These are phyloP conservation scores for Tricholoma matsutake DNA, from an alignment of 768 basidiomycete genomes.

Conservation along the genomic window DNA sequence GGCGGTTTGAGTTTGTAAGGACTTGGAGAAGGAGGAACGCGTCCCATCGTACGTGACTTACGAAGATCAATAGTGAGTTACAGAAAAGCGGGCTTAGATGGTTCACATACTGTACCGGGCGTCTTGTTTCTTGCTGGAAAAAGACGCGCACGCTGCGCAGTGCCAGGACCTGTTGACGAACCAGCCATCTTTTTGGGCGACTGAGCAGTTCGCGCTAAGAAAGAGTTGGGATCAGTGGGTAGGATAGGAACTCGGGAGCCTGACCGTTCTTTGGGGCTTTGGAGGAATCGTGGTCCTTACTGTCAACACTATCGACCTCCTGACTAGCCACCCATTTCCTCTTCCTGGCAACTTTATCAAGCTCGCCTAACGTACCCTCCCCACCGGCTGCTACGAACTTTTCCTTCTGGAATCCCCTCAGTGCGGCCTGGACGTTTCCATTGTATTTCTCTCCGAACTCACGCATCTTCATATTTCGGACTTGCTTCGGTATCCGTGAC, in stretches of 20 bases:
- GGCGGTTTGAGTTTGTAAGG: slow-evolving; percentile 46
- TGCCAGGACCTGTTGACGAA: slow-evolving; percentile 50
- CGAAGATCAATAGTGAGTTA: not conserved
- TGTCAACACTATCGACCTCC: slow-evolving; percentile 43
- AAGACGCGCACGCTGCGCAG: slow-evolving; percentile 45
- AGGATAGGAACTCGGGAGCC: slow-evolving; percentile 12
- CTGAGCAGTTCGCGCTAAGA: slow-evolving; percentile 27
- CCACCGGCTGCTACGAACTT: slow-evolving; percentile 49
- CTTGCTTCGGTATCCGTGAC: slow-evolving; percentile 69
- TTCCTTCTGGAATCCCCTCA: slow-evolving; percentile 67
- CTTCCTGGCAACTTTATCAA: slow-evolving; percentile 68
- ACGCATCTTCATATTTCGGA: slow-evolving; percentile 68
- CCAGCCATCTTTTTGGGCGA: slow-evolving; percentile 55
- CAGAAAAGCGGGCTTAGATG: not conserved
- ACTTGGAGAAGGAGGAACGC: slow-evolving; percentile 39
- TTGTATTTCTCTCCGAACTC: slow-evolving; percentile 79
- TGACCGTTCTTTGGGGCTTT: slow-evolving; percentile 62
- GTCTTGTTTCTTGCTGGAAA: slow-evolving; percentile 40
- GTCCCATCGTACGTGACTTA: slow-evolving; percentile 34
- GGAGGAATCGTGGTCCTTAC: slow-evolving; percentile 23
- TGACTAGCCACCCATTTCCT: slow-evolving; percentile 75
- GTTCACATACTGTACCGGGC: slow-evolving; percentile 36
- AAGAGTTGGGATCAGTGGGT: not conserved
- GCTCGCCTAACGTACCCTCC: slow-evolving; percentile 48
- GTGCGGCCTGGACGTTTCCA: slow-evolving; percentile 69